phyloP scores from a whole-genome alignment of 306 rosid species.

The Geum urbanum region DNA sequence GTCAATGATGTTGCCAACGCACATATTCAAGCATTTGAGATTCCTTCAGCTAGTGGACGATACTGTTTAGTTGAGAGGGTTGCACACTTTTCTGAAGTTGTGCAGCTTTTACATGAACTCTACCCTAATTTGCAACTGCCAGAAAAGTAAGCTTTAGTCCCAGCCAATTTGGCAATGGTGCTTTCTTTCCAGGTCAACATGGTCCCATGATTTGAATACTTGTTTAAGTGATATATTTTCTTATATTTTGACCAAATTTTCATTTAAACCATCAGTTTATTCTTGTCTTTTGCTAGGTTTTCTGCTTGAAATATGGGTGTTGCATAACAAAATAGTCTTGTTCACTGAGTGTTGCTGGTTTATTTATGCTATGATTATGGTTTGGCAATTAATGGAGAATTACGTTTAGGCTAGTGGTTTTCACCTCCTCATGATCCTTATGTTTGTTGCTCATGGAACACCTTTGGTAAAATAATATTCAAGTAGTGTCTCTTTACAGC shows the following conservation, averaged over 20 bases:
- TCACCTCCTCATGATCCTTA: neutral
- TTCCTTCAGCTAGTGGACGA: conserved; percentile 77
- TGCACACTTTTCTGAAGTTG: conserved; percentile 47
- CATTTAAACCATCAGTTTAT: neutral
- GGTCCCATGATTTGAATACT: neutral
- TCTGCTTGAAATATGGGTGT: neutral
- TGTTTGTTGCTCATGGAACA: neutral
- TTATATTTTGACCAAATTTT: neutral
- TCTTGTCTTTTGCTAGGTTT: neutral
- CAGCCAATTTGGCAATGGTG: neutral
- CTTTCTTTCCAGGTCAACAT: neutral
- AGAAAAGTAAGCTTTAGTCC: conserved; percentile 40
- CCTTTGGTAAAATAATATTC: neutral
- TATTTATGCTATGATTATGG: neutral
- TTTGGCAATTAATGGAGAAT: neutral
- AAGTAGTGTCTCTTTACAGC: neutral
- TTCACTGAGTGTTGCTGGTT: too few species aligned
- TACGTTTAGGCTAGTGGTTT: neutral
- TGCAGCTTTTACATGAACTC: conserved; percentile 41
- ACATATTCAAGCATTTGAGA: conserved; percentile 74
- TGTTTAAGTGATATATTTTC: neutral
- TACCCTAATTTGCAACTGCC: conserved; percentile 62
- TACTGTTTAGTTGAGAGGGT: conserved; percentile 55
- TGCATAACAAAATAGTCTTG: neutral
- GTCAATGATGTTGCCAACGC: conserved; percentile 83